Conservation (phyloP, 75 land plant species). For the Gnetum montanum region DNA sequence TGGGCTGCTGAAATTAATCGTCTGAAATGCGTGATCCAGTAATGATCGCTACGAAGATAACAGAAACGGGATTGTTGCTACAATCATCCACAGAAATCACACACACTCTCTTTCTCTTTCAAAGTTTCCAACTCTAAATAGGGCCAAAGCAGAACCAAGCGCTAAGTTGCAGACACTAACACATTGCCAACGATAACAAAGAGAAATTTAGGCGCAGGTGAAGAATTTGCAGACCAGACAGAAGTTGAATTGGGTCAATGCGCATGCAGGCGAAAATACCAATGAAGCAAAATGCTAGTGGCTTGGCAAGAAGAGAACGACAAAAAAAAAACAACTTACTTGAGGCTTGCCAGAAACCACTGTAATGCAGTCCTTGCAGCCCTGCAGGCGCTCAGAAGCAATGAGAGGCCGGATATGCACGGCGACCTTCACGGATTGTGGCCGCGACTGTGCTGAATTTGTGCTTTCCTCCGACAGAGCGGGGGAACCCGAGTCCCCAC, state of each 20-base stretch:
- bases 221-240: neutral
- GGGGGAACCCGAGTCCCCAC: neutral
- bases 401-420: slow-evolving; percentile 92
- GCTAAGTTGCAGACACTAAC: too few relatives aligned
- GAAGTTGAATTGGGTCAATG: too few relatives aligned
- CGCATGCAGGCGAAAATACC: neutral
- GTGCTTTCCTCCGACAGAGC: slow-evolving; percentile 19
- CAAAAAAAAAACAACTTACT: slow-evolving; percentile 47
- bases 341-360: slow-evolving; percentile 88
- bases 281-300: neutral
- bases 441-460: slow-evolving; percentile 33
- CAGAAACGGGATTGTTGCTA: too few relatives aligned
- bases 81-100: too few relatives aligned
- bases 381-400: slow-evolving; percentile 69
- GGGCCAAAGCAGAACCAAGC: too few relatives aligned
- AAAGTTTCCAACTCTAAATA: too few relatives aligned
- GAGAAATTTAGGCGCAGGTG: too few relatives aligned
- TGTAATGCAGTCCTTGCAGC: slow-evolving; percentile 86
- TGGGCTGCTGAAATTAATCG: too few relatives aligned
- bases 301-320: neutral
- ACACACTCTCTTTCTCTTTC: too few relatives aligned
- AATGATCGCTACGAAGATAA: too few relatives aligned
- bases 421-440: slow-evolving; percentile 61
- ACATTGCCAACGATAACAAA: too few relatives aligned
- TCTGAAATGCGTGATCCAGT: too few relatives aligned